These are phyloP conservation scores for Phaffomyces opuntiae DNA, from an alignment of 805 yeast species.

Conservation along the genomic window DNA sequence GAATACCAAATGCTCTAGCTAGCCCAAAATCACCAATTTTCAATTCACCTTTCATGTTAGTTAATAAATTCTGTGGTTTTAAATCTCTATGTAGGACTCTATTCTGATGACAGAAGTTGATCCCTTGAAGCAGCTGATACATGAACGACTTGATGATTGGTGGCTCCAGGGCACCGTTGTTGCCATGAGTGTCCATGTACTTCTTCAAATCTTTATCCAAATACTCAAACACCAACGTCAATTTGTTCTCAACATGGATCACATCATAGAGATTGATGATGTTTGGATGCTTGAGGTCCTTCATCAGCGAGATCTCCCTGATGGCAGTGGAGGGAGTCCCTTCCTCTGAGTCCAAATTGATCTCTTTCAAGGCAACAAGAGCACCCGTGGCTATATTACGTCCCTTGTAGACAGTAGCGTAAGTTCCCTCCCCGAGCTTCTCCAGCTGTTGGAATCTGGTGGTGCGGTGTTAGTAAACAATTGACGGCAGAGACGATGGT, in stretches of 20 bases:
- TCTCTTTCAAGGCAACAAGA: constrained; percentile 91
- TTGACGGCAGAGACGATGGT: neutral
- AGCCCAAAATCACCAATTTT: constrained; percentile 95
- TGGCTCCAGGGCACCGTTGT: constrained; percentile 85
- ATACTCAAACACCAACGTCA: constrained; percentile 87
- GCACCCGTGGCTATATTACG: constrained; percentile 81
- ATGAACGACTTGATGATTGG: constrained; percentile 81
- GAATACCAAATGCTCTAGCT: constrained; percentile 97
- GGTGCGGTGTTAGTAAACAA: neutral
- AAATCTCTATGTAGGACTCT: constrained; percentile 67
- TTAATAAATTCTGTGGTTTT: constrained; percentile 91
- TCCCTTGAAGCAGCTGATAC: constrained; percentile 89
- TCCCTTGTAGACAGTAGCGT: constrained; percentile 97
- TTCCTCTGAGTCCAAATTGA: constrained; percentile 86
- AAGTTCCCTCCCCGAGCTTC: constrained; percentile 90
- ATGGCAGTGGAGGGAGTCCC: constrained; percentile 99
- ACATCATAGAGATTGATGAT: constrained; percentile 91
- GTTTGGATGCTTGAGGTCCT: constrained; percentile 89
- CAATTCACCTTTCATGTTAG: constrained; percentile 82
- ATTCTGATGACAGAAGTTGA: constrained; percentile 59
- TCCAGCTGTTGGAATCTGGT: constrained; percentile 44
- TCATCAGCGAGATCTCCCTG: constrained; percentile 91
- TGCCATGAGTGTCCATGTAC: constrained; percentile 86
- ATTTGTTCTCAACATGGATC: constrained; percentile 92
- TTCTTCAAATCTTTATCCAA: constrained; percentile 91